Conservation (phyloP, 2,329 filamentous ascomycete genomes). For the Graphilbum fragrans region DNA sequence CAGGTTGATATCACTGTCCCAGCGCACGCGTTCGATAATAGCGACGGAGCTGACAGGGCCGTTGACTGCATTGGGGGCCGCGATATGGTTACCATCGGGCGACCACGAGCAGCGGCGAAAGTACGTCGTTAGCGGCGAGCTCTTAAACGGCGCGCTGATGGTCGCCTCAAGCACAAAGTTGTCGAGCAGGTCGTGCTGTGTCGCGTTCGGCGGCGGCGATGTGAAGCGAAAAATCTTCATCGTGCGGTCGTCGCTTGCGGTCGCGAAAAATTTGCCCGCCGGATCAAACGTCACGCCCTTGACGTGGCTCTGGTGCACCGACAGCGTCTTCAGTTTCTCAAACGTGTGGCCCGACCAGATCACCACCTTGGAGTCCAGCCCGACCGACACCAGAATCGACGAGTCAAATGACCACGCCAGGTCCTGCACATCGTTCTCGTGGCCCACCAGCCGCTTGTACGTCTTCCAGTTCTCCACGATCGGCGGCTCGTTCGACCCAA, state of each 20-base stretch:
- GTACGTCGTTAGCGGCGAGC: slow-evolving; percentile 90
- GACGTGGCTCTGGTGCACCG: slow-evolving; percentile 91
- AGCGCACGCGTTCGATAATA: slow-evolving; percentile 81
- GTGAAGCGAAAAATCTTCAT: slow-evolving; percentile 97
- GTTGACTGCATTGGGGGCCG: slow-evolving; percentile 92
- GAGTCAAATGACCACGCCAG: slow-evolving; percentile 94
- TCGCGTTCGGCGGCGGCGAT: slow-evolving; percentile 79
- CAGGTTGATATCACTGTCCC: slow-evolving; percentile 94
- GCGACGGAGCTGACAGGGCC: slow-evolving; percentile 94
- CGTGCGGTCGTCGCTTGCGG: slow-evolving; percentile 89
- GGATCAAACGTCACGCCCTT: slow-evolving; percentile 98
- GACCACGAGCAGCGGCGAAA: slow-evolving; percentile 97
- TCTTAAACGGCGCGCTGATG: slow-evolving; percentile 75
- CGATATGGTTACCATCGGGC: slow-evolving; percentile 92
- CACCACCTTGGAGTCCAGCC: slow-evolving; percentile 93
- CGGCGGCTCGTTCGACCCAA: slow-evolving; percentile 82
- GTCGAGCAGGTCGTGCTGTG: slow-evolving; percentile 87
- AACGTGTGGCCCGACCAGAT: slow-evolving; percentile 98
- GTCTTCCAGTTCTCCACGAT: slow-evolving; percentile 98
- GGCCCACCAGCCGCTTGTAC: slow-evolving; percentile 80
- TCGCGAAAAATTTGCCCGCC: slow-evolving; percentile 98
- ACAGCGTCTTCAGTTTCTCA: slow-evolving; percentile 89
- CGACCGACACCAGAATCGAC: slow-evolving; percentile 89
- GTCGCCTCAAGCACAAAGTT: slow-evolving; percentile 95
- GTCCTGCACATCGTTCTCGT: slow-evolving; percentile 98